phyloP scores from a whole-genome alignment of 1,284 basidiomycete species.

The Trichosporon sp. region DNA sequence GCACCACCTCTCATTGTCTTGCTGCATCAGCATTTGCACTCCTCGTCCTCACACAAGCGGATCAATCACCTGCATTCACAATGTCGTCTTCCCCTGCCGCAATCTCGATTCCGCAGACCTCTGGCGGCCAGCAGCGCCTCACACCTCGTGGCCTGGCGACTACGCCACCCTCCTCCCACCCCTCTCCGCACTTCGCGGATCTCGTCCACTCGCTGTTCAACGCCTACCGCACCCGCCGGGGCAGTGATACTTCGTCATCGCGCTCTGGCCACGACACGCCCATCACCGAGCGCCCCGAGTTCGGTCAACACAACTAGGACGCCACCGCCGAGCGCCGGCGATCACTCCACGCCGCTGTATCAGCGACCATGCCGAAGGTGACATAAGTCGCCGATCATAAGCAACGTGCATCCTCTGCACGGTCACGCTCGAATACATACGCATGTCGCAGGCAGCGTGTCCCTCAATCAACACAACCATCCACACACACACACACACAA shows the following conservation, averaged over 20 bases:
- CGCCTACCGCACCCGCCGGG: conserved; percentile 15
- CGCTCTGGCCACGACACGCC: not conserved
- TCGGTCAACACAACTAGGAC: not conserved
- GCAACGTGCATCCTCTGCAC: not conserved
- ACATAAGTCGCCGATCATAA: too few species aligned
- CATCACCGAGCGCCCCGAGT: not conserved
- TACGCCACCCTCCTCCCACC: conserved; percentile 23
- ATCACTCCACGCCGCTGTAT: not conserved
- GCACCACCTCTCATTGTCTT: not conserved
- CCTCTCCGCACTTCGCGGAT: conserved; percentile 38
- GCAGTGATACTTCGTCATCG: not conserved
- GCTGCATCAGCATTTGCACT: not conserved
- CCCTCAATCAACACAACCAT: not conserved
- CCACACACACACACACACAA: not conserved
- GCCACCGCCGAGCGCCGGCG: not conserved
- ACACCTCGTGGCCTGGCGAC: conserved; percentile 5
- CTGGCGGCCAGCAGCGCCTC: not conserved
- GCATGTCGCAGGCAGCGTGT: not conserved
- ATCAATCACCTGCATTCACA: not conserved
- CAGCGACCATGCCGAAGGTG: not conserved
- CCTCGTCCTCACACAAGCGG: not conserved
- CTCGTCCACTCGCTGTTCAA: conserved; percentile 33
- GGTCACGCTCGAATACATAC: not conserved
- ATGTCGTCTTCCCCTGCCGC: not conserved
- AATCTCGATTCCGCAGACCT: not conserved